These are phyloP conservation scores for Aspergillus bertholletiae DNA, from an alignment of 495 filamentous ascomycete genomes.

Conservation along the genomic window DNA sequence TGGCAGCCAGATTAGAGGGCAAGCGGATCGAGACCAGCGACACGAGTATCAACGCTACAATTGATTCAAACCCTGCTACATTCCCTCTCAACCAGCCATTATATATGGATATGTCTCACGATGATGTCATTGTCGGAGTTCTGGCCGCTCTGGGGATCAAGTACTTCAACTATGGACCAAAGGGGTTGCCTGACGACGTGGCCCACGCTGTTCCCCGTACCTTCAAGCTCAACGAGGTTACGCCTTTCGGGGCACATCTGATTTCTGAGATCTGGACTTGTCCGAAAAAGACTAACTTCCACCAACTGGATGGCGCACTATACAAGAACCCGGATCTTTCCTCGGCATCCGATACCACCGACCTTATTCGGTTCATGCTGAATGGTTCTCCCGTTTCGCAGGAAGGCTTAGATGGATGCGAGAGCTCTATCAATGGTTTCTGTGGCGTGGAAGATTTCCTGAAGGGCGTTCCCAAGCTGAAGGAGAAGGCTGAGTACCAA, in stretches of 20 bases:
- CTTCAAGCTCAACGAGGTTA: conserved; percentile 34
- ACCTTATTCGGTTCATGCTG: conserved; percentile 30
- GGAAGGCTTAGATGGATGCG: conserved; percentile 26
- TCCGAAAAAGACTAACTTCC: conserved; percentile 13
- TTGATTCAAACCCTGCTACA: conserved; percentile 37
- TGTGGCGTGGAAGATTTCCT: conserved; percentile 24
- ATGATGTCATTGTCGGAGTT: conserved; percentile 37
- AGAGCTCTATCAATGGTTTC: conserved; percentile 26
- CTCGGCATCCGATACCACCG: conserved; percentile 3
- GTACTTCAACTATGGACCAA: conserved; percentile 48
- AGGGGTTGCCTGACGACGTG: conserved; percentile 42
- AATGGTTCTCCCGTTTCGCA: conserved; percentile 27
- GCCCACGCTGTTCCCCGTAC: conserved; percentile 34
- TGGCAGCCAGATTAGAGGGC: conserved; percentile 53
- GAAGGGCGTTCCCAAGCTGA: conserved; percentile 15
- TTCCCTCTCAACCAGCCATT: conserved; percentile 51
- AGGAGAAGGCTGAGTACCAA: conserved; percentile 23
- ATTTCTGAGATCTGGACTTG: conserved; percentile 57
- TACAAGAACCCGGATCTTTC: conserved; percentile 26
- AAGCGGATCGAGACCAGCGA: conserved; percentile 47
- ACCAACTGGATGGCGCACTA: conserved; percentile 16
- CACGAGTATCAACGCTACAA: conserved; percentile 56
- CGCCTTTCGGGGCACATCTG: conserved; percentile 60
- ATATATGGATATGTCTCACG: conserved; percentile 43
- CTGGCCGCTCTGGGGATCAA: conserved; percentile 49